phyloP scores from a whole-genome alignment of 2,329 filamentous ascomycete genomes.

The Moelleriella libera region DNA sequence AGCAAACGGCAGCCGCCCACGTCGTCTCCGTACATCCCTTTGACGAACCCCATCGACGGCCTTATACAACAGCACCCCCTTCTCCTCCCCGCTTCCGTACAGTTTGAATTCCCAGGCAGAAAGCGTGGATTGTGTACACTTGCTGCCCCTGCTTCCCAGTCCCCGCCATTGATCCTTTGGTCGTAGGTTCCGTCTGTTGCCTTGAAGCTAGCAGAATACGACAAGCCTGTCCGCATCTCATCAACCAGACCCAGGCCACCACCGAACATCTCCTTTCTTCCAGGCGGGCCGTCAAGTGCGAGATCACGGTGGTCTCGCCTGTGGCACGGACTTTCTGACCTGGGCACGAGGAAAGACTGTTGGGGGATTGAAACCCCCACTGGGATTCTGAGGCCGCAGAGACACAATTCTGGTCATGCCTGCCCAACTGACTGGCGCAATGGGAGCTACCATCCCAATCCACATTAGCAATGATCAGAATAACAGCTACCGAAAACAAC shows the following conservation, averaged over 20 bases:
- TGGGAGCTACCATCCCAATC: slow-evolving; percentile 22
- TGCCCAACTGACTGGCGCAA: slow-evolving; percentile 23
- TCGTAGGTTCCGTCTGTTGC: neutral
- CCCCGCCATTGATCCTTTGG: too few relatives aligned
- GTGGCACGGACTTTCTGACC: slow-evolving; percentile 6
- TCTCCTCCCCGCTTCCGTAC: too few relatives aligned
- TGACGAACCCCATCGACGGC: too few relatives aligned
- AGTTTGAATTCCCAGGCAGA: too few relatives aligned
- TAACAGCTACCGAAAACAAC: slow-evolving; percentile 25
- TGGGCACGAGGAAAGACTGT: neutral
- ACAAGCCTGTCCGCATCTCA: neutral
- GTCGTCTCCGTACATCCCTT: too few relatives aligned
- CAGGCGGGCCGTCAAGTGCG: slow-evolving; percentile 9
- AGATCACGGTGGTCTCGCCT: slow-evolving; percentile 13
- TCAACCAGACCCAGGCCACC: neutral
- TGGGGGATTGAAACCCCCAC: too few relatives aligned
- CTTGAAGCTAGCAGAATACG: neutral
- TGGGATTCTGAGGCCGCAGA: too few relatives aligned
- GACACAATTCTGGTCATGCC: slow-evolving; percentile 15
- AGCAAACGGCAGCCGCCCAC: too few relatives aligned
- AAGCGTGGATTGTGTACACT: too few relatives aligned
- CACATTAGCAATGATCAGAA: slow-evolving; percentile 20
- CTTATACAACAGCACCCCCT: too few relatives aligned
- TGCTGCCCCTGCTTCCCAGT: too few relatives aligned
- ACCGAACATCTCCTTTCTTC: slow-evolving; percentile 3